These are phyloP conservation scores for Cyclotella atomus DNA, from an alignment of 108 stramenopile species.

Conservation along the genomic window DNA sequence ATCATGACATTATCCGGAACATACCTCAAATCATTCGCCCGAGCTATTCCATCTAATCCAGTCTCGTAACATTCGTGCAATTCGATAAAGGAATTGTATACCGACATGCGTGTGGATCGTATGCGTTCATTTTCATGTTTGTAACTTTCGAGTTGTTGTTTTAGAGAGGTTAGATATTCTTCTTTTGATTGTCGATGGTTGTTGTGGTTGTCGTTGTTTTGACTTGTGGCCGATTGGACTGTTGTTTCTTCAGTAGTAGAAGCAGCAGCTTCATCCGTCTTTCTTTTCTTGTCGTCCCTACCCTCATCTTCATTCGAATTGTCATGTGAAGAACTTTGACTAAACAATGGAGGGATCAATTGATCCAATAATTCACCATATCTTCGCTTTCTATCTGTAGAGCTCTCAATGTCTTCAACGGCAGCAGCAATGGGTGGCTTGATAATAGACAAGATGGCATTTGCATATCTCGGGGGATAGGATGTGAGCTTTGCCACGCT, in stretches of 20 bases:
- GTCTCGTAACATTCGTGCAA: conserved; percentile 45
- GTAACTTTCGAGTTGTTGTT: conserved; percentile 27
- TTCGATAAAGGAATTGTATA: conserved; percentile 24
- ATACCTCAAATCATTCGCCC: conserved; percentile 26
- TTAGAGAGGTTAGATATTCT: conserved; percentile 5
- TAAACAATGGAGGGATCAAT: conserved; percentile 26
- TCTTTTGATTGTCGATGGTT: neutral
- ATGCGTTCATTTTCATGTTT: conserved; percentile 29
- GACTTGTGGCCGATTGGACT: neutral
- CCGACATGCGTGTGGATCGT: conserved; percentile 18
- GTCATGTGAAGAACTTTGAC: neutral
- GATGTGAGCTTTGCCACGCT: too few species aligned
- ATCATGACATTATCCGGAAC: conserved; percentile 49
- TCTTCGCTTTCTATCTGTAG: neutral
- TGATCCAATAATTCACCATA: conserved; percentile 9
- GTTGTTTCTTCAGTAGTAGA: neutral
- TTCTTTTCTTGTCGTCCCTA: neutral
- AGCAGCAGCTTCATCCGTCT: neutral
- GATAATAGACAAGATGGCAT: neutral
- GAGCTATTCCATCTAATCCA: conserved; percentile 41
- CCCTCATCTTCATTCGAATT: neutral
- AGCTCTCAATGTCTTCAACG: conserved; percentile 12
- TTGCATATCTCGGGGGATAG: neutral
- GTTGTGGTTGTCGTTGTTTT: conserved; percentile 4
- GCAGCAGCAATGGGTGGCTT: neutral